Percentiles rank a stretch among this genome's conserved stretches.
These are phyloP conservation scores for Penicillium sp. DNA, from an alignment of 2,329 filamentous ascomycete genomes.

Conservation along the genomic window DNA sequence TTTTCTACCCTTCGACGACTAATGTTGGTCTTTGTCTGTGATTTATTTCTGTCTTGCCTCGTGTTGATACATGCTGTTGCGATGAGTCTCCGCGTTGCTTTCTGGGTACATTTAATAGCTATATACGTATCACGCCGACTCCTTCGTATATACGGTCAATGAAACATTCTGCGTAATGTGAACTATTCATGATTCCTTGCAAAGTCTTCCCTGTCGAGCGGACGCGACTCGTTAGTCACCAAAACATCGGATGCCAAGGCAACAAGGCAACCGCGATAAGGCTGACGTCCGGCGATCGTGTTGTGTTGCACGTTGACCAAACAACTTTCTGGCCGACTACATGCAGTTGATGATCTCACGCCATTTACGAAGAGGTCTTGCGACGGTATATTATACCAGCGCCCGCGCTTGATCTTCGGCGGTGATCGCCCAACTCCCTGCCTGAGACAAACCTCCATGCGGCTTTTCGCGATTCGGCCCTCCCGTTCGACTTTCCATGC, in stretches of 20 bases:
- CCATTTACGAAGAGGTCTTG: constrained; percentile 4
- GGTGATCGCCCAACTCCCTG: background rate
- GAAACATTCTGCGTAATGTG: too few species aligned
- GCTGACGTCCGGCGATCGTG: constrained; percentile 8
- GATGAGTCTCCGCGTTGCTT: background rate
- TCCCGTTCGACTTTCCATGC: constrained; percentile 31
- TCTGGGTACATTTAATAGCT: too few species aligned
- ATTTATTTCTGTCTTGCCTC: background rate
- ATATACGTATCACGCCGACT: too few species aligned
- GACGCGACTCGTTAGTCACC: background rate
- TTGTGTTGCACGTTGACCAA: background rate
- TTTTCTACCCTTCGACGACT: too few species aligned
- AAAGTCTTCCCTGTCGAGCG: too few species aligned
- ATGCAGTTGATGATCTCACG: constrained; percentile 5
- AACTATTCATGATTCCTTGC: too few species aligned
- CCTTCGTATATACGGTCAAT: too few species aligned
- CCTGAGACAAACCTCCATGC: constrained; percentile 5
- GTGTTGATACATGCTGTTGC: background rate
- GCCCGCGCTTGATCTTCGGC: constrained; percentile 6
- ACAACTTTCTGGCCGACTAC: constrained; percentile 5
- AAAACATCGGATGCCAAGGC: constrained; percentile 17
- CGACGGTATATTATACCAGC: constrained; percentile 1
- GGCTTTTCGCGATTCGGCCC: constrained; percentile 4
- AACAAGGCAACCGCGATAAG: constrained; percentile 9
- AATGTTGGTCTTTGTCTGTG: background rate